These are phyloP conservation scores for Talaromyces sp. DNA, from an alignment of 2,329 filamentous ascomycete genomes.

Conservation along the genomic window DNA sequence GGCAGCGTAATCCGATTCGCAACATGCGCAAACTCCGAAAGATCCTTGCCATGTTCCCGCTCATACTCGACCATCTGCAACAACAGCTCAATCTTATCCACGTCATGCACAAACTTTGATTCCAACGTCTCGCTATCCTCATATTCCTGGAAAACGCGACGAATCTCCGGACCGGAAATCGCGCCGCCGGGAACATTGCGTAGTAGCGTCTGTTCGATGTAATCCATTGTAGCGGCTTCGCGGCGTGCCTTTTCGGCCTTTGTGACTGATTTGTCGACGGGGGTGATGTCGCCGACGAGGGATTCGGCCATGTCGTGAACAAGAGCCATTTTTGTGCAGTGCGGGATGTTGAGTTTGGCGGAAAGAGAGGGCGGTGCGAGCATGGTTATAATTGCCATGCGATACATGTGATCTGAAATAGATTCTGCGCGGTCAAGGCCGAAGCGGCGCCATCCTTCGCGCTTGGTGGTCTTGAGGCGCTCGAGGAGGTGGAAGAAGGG, in stretches of 20 bases:
- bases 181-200: constrained; percentile 71
- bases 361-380: constrained; percentile 75
- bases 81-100: constrained; percentile 94
- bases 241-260: constrained; percentile 88
- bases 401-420: constrained; percentile 98
- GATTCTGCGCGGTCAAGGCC: constrained; percentile 75
- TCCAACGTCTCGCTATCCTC: constrained; percentile 83
- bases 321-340: constrained; percentile 92
- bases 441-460: constrained; percentile 93
- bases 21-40: constrained; percentile 85
- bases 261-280: constrained; percentile 71
- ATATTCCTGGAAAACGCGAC: constrained; percentile 89
- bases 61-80: constrained; percentile 98
- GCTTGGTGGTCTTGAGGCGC: constrained; percentile 91
- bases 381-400: constrained; percentile 96
- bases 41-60: constrained; percentile 67
- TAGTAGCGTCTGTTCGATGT: constrained; percentile 71
- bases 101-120: constrained; percentile 87
- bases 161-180: constrained; percentile 65
- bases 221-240: constrained; percentile 89
- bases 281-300: constrained; percentile 94
- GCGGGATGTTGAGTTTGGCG: constrained; percentile 69
- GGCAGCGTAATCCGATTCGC: constrained; percentile 68
- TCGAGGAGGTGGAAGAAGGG: constrained; percentile 94
- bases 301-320: constrained; percentile 97